Conservation (phyloP, 2,329 filamentous ascomycete species). For the Ilyonectria sp. region DNA sequence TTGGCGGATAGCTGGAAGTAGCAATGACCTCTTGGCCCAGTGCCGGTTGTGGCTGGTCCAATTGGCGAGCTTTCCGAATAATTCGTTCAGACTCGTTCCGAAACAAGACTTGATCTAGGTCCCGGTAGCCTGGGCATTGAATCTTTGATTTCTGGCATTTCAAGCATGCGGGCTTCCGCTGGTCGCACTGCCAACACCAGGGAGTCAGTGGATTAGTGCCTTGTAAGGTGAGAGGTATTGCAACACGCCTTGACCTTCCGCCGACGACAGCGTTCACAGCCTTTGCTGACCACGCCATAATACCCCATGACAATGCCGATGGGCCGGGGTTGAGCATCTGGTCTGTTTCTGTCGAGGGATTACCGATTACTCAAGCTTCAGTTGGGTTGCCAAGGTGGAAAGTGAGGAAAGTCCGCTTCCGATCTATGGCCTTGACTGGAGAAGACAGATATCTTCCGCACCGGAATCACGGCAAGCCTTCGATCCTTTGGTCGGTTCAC, state of each 20-base stretch:
- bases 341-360: no score
- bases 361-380: background rate
- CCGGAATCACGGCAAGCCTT: background rate
- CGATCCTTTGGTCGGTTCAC: no score
- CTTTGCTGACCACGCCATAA: conserved; percentile 43
- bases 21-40: background rate
- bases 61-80: conserved; percentile 31
- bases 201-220: background rate
- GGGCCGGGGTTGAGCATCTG: background rate
- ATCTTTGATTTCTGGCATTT: conserved; percentile 42
- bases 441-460: background rate
- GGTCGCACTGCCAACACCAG: conserved; percentile 43
- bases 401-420: background rate
- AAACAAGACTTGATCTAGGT: conserved; percentile 42
- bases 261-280: conserved; percentile 47
- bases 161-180: conserved; percentile 43
- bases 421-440: background rate
- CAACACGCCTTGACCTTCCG: conserved; percentile 46
- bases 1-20: background rate
- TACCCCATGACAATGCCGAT: conserved; percentile 37
- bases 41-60: conserved; percentile 24
- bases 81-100: conserved; percentile 45
- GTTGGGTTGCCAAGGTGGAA: background rate
- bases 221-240: background rate
- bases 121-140: conserved; percentile 47